These are phyloP conservation scores for Colletotrichum tabaci DNA, from an alignment of 2,329 filamentous ascomycete species.

Conservation along the genomic window DNA sequence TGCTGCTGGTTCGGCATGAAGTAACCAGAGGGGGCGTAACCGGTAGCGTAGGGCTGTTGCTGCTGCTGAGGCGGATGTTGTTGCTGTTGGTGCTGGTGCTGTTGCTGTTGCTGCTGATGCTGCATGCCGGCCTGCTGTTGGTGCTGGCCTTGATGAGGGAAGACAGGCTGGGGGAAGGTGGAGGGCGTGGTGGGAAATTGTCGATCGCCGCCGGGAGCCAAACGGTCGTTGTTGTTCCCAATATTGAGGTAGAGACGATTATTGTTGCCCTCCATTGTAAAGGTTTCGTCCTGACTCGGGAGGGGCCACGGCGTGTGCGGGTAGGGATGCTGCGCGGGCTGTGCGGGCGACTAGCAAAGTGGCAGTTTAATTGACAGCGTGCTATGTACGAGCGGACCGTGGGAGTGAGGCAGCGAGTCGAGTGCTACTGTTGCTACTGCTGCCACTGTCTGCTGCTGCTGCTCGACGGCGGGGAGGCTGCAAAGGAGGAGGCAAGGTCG, in stretches of 20 bases:
- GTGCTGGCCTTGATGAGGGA: constrained; percentile 58
- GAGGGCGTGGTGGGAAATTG: constrained; percentile 91
- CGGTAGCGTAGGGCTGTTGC: constrained; percentile 63
- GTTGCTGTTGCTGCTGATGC: constrained; percentile 49
- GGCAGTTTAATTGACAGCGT: constrained; percentile 33
- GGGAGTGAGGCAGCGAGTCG: constrained; percentile 13
- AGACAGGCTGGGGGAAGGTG: constrained; percentile 94
- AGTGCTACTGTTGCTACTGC: constrained; percentile 8
- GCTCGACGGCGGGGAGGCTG: constrained; percentile 30
- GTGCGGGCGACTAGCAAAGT: constrained; percentile 36
- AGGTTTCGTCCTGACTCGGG: constrained; percentile 42
- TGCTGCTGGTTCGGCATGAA: constrained; percentile 74
- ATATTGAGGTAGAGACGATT: constrained; percentile 78
- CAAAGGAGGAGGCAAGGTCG: constrained; percentile 30
- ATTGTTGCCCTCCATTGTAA: constrained; percentile 69
- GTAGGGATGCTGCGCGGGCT: constrained; percentile 23
- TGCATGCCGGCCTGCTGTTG: constrained; percentile 53
- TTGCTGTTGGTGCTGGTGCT: constrained; percentile 58
- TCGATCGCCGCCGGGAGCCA: constrained; percentile 73
- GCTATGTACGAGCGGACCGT: constrained; percentile 13
- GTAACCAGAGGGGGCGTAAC: constrained; percentile 67
- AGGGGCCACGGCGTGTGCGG: constrained; percentile 25
- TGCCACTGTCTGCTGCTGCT: background rate
- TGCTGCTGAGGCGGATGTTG: constrained; percentile 48
- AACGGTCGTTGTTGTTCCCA: constrained; percentile 76